Conservation (phyloP, 23 red algal genomes). For the Pyropia haitanensis region DNA sequence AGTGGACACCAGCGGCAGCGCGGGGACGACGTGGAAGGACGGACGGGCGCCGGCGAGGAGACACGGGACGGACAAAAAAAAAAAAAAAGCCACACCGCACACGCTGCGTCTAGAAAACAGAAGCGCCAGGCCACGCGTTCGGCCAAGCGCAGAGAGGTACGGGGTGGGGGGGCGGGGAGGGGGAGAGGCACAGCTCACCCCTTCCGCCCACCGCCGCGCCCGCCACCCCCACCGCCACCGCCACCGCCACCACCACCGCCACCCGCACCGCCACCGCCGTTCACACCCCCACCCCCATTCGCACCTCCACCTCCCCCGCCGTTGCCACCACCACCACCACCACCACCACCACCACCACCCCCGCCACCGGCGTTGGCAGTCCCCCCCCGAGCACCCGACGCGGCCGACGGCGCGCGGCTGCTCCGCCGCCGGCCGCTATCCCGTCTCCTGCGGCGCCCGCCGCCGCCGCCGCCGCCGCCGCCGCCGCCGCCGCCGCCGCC, state of each 20-base stretch:
- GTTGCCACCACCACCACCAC: background rate
- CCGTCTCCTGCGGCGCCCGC: conserved; percentile 2
- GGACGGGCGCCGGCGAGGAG: too few relatives aligned
- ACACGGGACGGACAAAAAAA: background rate
- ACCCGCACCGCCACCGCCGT: background rate
- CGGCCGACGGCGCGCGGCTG: background rate
- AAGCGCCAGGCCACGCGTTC: background rate
- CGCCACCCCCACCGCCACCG: background rate
- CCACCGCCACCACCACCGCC: background rate
- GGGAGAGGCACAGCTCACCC: background rate
- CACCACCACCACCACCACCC: conserved; percentile 4
- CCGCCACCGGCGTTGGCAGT: background rate
- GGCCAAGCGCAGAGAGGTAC: background rate
- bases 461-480: background rate
- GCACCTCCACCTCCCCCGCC: background rate
- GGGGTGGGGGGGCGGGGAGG: background rate
- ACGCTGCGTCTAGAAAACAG: background rate
- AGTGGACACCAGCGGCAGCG: too few relatives aligned
- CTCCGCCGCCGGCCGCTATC: background rate
- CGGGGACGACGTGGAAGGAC: too few relatives aligned
- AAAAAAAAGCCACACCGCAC: background rate
- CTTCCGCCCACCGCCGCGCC: background rate
- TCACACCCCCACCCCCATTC: background rate
- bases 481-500: background rate
- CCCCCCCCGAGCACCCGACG: background rate